A percentile compares a stretch with the other conserved stretches of the same genome.
Conservation (phyloP, 2,329 filamentous ascomycete genomes). For the Curvularia sp. region DNA sequence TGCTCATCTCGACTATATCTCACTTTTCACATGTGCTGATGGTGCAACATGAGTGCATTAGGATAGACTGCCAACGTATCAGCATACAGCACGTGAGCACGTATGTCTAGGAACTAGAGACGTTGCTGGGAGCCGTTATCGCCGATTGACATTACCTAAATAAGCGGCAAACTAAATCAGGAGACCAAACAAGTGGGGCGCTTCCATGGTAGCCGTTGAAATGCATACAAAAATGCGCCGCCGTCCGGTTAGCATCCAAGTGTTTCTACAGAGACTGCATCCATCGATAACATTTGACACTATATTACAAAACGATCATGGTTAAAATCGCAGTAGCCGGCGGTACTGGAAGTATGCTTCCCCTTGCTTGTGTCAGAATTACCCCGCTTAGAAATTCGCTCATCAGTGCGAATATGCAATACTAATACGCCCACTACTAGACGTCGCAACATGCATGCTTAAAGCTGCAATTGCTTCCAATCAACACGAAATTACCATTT, state of each 20-base stretch:
- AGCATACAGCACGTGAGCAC: not conserved
- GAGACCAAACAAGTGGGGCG: constrained; percentile 3
- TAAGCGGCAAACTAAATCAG: not conserved
- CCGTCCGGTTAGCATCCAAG: not conserved
- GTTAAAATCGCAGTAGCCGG: constrained; percentile 48
- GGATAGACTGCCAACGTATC: not conserved
- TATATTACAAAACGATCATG: constrained; percentile 24
- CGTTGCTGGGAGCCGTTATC: constrained; percentile 7
- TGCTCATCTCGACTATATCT: not conserved
- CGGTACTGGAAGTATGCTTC: constrained; percentile 45
- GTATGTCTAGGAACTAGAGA: not conserved
- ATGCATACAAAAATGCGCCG: not conserved
- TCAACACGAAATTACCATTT: constrained; percentile 61
- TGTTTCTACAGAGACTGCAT: not conserved
- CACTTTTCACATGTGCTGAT: not conserved
- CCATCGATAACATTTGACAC: not conserved
- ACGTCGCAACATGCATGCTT: constrained; percentile 61
- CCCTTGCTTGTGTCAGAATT: not conserved
- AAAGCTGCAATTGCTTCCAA: constrained; percentile 57
- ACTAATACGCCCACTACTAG: constrained; percentile 39
- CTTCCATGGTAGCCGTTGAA: not conserved
- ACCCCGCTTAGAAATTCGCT: not conserved
- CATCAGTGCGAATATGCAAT: not conserved
- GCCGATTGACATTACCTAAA: constrained; percentile 5
- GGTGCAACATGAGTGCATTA: not conserved